Percentiles rank a stretch among this genome's conserved stretches.
phyloP scores from a whole-genome alignment of 2,329 filamentous ascomycete genomes.

The Periconia sp. region DNA sequence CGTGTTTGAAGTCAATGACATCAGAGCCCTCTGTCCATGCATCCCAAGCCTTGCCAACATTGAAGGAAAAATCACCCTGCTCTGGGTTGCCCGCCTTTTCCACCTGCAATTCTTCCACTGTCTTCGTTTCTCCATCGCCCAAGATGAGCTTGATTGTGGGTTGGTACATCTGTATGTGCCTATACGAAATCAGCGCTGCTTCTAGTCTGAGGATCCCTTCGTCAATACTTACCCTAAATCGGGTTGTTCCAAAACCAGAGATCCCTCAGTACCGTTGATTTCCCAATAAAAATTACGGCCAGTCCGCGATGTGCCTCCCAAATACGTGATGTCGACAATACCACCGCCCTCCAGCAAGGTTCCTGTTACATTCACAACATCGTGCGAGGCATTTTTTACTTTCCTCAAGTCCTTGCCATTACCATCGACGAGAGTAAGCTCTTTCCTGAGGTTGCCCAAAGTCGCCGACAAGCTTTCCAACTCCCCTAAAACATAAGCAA shows the following conservation, averaged over 20 bases:
- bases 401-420: conserved; percentile 19
- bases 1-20: conserved; percentile 37
- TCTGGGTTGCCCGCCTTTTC: conserved; percentile 51
- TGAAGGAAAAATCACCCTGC: conserved; percentile 49
- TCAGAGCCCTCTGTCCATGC: conserved; percentile 47
- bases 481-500: conserved; percentile 34
- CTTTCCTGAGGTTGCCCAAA: conserved; percentile 23
- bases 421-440: conserved; percentile 20
- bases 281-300: conserved; percentile 38
- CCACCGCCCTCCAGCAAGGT: conserved; percentile 24
- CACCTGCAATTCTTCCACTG: conserved; percentile 50
- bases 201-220: background rate
- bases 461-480: conserved; percentile 27
- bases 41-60: conserved; percentile 61
- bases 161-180: conserved; percentile 49
- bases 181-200: conserved; percentile 4
- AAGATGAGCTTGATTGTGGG: conserved; percentile 26
- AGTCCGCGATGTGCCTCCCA: conserved; percentile 19
- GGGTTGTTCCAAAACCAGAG: conserved; percentile 28
- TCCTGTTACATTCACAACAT: conserved; percentile 28
- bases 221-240: background rate
- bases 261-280: conserved; percentile 42
- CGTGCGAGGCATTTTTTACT: conserved; percentile 29
- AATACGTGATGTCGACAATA: conserved; percentile 26
- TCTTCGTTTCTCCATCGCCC: conserved; percentile 45